These are phyloP conservation scores for Diversispora eburnea DNA, from an alignment of 192 early-diverging fungal species.

Conservation along the genomic window DNA sequence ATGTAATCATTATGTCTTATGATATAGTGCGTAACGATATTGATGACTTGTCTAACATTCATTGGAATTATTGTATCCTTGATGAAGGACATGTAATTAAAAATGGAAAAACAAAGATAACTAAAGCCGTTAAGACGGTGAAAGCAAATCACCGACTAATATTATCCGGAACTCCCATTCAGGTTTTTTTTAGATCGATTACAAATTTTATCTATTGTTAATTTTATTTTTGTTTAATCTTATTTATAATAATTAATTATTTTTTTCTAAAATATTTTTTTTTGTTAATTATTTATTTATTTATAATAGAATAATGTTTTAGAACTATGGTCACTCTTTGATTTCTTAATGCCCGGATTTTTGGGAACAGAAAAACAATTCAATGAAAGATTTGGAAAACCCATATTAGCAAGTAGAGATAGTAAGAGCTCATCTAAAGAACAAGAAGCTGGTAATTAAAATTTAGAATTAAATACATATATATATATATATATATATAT, in stretches of 20 bases:
- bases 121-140: slow-evolving; percentile 87
- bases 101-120: slow-evolving; percentile 91
- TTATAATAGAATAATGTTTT: slow-evolving; percentile 94
- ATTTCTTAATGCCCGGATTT: slow-evolving; percentile 99
- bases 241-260: not conserved
- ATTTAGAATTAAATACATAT: not conserved
- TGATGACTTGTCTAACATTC: slow-evolving; percentile 62
- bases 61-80: slow-evolving; percentile 94
- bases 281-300: not conserved
- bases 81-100: slow-evolving; percentile 99
- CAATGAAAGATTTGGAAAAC: slow-evolving; percentile 90
- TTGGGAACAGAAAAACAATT: slow-evolving; percentile 92
- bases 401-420: slow-evolving; percentile 87
- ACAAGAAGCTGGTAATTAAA: slow-evolving; percentile 53
- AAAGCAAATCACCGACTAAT: slow-evolving; percentile 86
- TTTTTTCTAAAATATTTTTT: not conserved
- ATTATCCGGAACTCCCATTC: slow-evolving; percentile 95
- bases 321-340: slow-evolving; percentile 97
- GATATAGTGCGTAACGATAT: slow-evolving; percentile 96
- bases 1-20: slow-evolving; percentile 94
- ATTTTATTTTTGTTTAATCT: not conserved
- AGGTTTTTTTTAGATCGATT: slow-evolving; percentile 31
- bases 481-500: not conserved
- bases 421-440: slow-evolving; percentile 72
- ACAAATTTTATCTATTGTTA: not conserved